Base-by-base conservation (phyloP, 1,139 yeast species). In the Candida labiduridarum region DNA sequence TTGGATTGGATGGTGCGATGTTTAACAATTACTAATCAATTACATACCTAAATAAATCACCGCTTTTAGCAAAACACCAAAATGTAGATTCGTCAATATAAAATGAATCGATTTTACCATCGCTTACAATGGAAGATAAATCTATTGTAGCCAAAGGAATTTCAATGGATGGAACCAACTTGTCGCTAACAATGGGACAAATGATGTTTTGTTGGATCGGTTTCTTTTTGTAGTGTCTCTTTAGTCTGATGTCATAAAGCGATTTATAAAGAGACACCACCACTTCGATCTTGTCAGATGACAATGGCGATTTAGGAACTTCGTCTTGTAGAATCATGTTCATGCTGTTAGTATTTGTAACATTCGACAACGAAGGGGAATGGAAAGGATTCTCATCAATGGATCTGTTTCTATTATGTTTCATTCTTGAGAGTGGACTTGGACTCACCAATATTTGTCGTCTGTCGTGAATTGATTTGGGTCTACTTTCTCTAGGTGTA, bases 31-130 rank as follows among this genome's bases (percentile, higher is more conserved):
- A 43, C 33, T 43, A 34, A 43, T n/a, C 27, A 38, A 65, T 59
- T 43, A 47, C 47, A 49, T 65, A 67, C 46, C 72, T 71, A 45
- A 81, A 71, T 11, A 80, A 62, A 62, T 82, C 87, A 2, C 87
- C 87, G 42, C 74, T 76, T 46, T 75, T 72, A 2, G 78, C 74
- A 62, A 76, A 78, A 25, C 80, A 74, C 85, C 85, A 82, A 45
- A 82, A 70, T 48, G 65, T 67, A 18, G 55, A 53, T 1, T 66
- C 59, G 44, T 73, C 79, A 40, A 79, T 62, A 52, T 68, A 67
- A 34, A 79, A 62, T 2, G 79, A 78, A 46, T 74, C 72, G 36
- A 81, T 63, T 51, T 81, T 71, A 1, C 84, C 83, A 55, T 71
- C 72, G 14, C 59, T 59, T 5, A 67, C 59, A 56, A 69, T 66